Percentiles rank a stretch among this genome's conserved stretches.
phyloP scores from a whole-genome alignment of 75 land plant genomes.

The Pseudotsuga menziesii region DNA sequence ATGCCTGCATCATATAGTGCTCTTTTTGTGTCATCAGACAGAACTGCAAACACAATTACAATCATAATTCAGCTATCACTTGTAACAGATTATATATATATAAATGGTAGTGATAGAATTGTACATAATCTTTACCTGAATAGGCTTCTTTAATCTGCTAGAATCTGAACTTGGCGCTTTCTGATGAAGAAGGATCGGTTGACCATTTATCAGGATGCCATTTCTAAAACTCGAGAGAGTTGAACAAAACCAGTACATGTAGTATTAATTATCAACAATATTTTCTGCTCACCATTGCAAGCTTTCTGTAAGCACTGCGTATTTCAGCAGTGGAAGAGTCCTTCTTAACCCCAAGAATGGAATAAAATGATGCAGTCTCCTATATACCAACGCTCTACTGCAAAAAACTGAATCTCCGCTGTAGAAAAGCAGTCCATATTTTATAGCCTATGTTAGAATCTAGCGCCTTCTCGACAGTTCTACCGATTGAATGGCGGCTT shows the following conservation, averaged over 20 bases:
- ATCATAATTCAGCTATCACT: neutral
- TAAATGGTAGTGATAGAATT: too few species aligned
- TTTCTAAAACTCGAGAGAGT: conserved; percentile 20
- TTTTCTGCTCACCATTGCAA: neutral
- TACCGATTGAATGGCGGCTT: too few species aligned
- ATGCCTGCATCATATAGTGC: conserved; percentile 54
- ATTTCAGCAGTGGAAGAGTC: conserved; percentile 5
- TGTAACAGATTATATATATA: too few species aligned
- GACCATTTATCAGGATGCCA: conserved; percentile 79
- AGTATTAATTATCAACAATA: neutral
- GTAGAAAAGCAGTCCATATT: too few species aligned
- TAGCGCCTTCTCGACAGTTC: too few species aligned
- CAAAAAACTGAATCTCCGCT: too few species aligned
- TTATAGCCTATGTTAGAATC: too few species aligned
- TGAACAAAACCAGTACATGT: neutral
- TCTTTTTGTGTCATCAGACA: conserved; percentile 58
- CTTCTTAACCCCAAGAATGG: neutral
- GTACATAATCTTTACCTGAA: conserved; percentile 29
- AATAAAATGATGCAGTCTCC: neutral
- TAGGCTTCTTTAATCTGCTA: conserved; percentile 76
- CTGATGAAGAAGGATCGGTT: conserved; percentile 25
- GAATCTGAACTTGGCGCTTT: conserved; percentile 56
- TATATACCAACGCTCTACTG: too few species aligned
- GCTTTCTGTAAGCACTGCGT: conserved; percentile 3
- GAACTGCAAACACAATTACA: conserved; percentile 30